Evolutionary conservation across 1,139 yeast genomes (phyloP).

Genomic region (Yamadazyma siamensis): DNA sequence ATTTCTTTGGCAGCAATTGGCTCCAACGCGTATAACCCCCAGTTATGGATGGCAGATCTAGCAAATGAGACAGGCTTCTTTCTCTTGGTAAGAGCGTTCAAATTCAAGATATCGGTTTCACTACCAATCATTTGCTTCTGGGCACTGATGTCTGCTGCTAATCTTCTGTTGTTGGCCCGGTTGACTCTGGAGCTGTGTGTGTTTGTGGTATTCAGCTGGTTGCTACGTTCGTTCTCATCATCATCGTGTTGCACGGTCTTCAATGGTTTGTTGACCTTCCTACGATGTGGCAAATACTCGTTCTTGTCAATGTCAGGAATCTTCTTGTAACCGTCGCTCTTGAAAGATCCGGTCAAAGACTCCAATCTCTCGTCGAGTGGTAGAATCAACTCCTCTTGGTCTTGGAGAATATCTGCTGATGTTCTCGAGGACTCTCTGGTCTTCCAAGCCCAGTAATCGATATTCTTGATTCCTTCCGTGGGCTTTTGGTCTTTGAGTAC

Average conservation of each 20-base stretch:
- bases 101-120: conserved; percentile 76
- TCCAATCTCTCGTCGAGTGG: conserved; percentile 36
- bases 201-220: conserved; percentile 14
- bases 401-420: conserved; percentile 23
- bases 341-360: conserved; percentile 59
- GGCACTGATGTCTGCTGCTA: conserved; percentile 87
- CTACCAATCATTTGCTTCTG: conserved; percentile 74
- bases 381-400: conserved; percentile 18
- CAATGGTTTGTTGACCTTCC: conserved; percentile 51
- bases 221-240: conserved; percentile 39
- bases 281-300: conserved; percentile 75
- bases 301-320: conserved; percentile 71
- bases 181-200: conserved; percentile 76
- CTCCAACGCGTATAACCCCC: conserved; percentile 96
- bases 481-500: conserved; percentile 30
- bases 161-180: conserved; percentile 83
- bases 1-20: conserved; percentile 93
- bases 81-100: conserved; percentile 78
- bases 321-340: conserved; percentile 72
- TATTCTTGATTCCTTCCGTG: conserved; percentile 30
- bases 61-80: conserved; percentile 95
- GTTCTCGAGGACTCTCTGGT: conserved; percentile 30
- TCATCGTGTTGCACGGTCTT: conserved; percentile 58
- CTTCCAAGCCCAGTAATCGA: conserved; percentile 71
- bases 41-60: conserved; percentile 92